Percentiles rank a stretch among this genome's conserved stretches.
These are phyloP conservation scores for Diversispora epigaea DNA, from an alignment of 192 early-diverging fungal genomes.

Conservation along the genomic window DNA sequence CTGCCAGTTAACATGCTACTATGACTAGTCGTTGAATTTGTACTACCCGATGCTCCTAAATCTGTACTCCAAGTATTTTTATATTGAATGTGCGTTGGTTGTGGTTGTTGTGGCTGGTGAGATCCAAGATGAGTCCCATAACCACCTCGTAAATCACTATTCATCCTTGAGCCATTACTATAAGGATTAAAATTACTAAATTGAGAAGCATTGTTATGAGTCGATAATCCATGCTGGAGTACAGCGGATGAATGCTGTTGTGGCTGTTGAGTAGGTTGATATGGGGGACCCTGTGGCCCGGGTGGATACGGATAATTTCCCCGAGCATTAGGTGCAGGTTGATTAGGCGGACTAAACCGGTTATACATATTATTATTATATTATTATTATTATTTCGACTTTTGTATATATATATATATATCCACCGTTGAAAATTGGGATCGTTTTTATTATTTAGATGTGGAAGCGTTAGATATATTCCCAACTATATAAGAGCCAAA, in stretches of 20 bases:
- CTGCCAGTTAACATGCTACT: background rate
- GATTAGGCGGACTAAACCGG: background rate
- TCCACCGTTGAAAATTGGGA: background rate
- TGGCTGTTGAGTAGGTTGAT: background rate
- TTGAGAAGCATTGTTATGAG: conserved; percentile 5
- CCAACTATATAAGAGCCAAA: too few species aligned
- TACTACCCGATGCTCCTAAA: background rate
- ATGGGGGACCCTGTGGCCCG: background rate
- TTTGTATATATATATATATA: background rate
- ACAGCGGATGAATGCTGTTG: background rate
- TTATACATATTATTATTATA: background rate
- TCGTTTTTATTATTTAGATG: background rate
- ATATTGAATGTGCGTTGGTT: background rate
- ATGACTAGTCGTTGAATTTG: background rate
- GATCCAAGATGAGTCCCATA: background rate
- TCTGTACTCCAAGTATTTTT: background rate
- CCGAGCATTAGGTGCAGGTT: background rate
- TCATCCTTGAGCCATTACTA: background rate
- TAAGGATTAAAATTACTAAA: background rate
- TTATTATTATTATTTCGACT: background rate
- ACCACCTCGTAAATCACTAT: background rate
- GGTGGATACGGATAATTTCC: background rate
- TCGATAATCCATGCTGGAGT: background rate
- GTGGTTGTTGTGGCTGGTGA: background rate
- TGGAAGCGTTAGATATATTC: background rate